Conservation (phyloP, 306 rosid species). For the Begonia fuchsioides region DNA sequence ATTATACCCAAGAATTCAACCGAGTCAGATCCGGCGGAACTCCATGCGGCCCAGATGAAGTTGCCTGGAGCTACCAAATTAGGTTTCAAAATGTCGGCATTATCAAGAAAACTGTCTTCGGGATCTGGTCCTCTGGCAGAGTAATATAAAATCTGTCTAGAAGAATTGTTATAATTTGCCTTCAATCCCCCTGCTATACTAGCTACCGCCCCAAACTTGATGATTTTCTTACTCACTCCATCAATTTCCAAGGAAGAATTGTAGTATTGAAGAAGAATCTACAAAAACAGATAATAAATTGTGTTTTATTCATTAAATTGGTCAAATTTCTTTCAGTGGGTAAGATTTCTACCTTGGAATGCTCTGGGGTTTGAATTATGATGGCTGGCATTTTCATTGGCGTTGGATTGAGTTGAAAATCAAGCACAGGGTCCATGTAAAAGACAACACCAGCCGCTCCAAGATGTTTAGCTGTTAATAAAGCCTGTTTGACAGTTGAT, state of each 20-base stretch:
- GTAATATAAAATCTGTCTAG: constrained; percentile 84
- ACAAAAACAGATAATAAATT: constrained; percentile 14
- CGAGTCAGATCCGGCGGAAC: constrained; percentile 69
- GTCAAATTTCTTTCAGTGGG: neutral
- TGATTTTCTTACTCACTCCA: constrained; percentile 31
- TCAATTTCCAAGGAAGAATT: constrained; percentile 78
- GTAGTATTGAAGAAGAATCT: constrained; percentile 74
- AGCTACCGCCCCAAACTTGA: constrained; percentile 69
- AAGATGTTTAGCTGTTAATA: constrained; percentile 59
- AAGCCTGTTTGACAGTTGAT: constrained; percentile 57
- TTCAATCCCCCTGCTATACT: constrained; percentile 60
- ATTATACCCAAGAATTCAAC: constrained; percentile 59
- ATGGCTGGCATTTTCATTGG: constrained; percentile 75
- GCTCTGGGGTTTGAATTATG: constrained; percentile 64
- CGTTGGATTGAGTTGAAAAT: constrained; percentile 83
- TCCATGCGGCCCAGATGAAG: constrained; percentile 95
- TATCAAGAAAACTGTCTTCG: constrained; percentile 58
- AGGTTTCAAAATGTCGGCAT: constrained; percentile 85
- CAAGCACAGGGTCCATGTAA: constrained; percentile 85
- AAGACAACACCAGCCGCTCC: constrained; percentile 87
- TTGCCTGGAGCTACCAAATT: constrained; percentile 96
- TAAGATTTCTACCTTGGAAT: constrained; percentile 78
- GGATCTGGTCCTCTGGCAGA: constrained; percentile 99
- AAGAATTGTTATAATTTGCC: constrained; percentile 45
- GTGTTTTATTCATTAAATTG: neutral